phyloP scores from a whole-genome alignment of 2,329 filamentous ascomycete species.

The Dactylella cylindrospora region DNA sequence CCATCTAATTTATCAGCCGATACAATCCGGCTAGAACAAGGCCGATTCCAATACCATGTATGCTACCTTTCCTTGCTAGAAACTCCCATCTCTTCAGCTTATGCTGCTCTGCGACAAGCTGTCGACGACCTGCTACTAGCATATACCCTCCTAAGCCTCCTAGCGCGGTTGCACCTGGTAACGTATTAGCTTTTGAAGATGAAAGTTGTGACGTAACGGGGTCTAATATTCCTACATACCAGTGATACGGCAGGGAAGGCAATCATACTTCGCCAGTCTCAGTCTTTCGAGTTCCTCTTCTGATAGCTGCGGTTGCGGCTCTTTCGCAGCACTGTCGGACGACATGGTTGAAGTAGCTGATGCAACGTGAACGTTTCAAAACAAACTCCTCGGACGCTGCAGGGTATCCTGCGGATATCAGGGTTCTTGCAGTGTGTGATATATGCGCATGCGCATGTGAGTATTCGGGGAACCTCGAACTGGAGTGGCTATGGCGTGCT shows the following conservation, averaged over 20 bases:
- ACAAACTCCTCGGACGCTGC: too few relatives aligned
- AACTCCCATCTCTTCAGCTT: slow-evolving; percentile 52
- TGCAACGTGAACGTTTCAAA: too few relatives aligned
- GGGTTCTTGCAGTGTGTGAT: too few relatives aligned
- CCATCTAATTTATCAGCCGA: slow-evolving; percentile 24
- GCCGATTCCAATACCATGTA: slow-evolving; percentile 37
- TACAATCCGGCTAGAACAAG: slow-evolving; percentile 32
- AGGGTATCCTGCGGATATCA: too few relatives aligned
- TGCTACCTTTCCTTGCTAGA: slow-evolving; percentile 28
- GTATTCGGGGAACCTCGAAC: too few relatives aligned
- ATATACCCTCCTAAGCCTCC: slow-evolving; percentile 74
- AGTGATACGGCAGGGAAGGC: slow-evolving; percentile 68
- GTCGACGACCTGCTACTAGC: slow-evolving; percentile 71
- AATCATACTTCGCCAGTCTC: slow-evolving; percentile 56
- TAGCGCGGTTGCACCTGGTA: slow-evolving; percentile 70
- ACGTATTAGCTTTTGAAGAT: slow-evolving; percentile 1
- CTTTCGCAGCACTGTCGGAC: neutral
- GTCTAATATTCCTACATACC: slow-evolving; percentile 57
- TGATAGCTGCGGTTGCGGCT: slow-evolving; percentile 1
- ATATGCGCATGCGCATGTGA: too few relatives aligned
- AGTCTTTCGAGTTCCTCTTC: slow-evolving; percentile 32
- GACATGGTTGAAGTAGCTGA: too few relatives aligned
- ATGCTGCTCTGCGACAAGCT: slow-evolving; percentile 64
- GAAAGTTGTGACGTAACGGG: neutral
- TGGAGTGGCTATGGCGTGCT: too few relatives aligned